These are phyloP conservation scores for Catharanthus roseus DNA, from an alignment of 257 asterid species.

Conservation along the genomic window DNA sequence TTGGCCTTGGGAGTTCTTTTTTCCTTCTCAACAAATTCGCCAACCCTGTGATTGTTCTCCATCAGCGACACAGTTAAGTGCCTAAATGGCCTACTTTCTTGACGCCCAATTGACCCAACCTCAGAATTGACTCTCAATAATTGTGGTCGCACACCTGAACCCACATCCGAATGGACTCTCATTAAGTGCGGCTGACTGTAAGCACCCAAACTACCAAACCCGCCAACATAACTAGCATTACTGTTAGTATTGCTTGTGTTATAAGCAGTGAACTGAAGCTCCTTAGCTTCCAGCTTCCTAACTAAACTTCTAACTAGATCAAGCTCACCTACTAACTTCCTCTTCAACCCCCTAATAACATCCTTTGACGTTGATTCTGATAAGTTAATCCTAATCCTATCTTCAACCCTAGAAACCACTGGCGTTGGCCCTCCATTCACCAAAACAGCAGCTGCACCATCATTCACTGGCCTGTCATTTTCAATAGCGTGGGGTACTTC, in stretches of 20 bases:
- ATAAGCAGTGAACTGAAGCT: constrained; percentile 44
- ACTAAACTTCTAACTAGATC: constrained; percentile 47
- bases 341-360: constrained; percentile 49
- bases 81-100: constrained; percentile 51
- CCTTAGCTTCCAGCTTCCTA: constrained; percentile 51
- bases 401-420: constrained; percentile 45
- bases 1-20: constrained; percentile 94
- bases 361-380: constrained; percentile 36
- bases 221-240: constrained; percentile 31
- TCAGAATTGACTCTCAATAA: constrained; percentile 54
- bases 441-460: constrained; percentile 6
- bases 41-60: constrained; percentile 36
- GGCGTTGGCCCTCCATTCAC: constrained; percentile 27
- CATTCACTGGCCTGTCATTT: constrained; percentile 6
- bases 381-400: constrained; percentile 54
- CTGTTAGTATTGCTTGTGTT: constrained; percentile 30
- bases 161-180: constrained; percentile 14
- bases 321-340: constrained; percentile 54
- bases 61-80: constrained; percentile 61
- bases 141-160: constrained; percentile 30
- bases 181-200: constrained; percentile 10
- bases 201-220: constrained; percentile 28
- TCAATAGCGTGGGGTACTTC: constrained; percentile 3
- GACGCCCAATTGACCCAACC: constrained; percentile 42
- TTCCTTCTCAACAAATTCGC: constrained; percentile 69